These are phyloP conservation scores for Kwoniella sp. DNA, from an alignment of 768 basidiomycete genomes.

Conservation along the genomic window DNA sequence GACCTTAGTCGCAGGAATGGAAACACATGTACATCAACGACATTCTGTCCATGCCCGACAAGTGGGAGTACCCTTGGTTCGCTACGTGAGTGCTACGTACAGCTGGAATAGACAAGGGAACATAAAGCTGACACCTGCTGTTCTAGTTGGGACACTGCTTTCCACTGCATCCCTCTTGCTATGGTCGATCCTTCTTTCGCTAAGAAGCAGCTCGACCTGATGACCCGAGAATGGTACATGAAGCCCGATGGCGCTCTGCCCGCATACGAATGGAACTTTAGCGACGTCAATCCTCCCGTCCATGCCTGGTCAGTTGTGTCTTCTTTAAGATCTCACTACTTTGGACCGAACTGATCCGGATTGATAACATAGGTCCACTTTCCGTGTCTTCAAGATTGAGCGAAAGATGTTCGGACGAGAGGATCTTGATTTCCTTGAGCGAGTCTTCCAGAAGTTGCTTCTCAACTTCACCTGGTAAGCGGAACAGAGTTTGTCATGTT, in stretches of 20 bases:
- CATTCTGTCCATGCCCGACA: conserved; percentile 98
- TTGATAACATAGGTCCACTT: conserved; percentile 63
- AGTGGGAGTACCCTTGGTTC: conserved; percentile 99
- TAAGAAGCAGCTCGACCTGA: conserved; percentile 93
- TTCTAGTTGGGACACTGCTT: conserved; percentile 83
- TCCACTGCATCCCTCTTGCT: conserved; percentile 97
- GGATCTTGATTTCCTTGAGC: conserved; percentile 88
- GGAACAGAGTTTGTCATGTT: no score
- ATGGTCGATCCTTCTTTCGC: conserved; percentile 93
- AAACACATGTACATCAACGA: conserved; percentile 93
- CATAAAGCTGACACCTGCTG: conserved; percentile 2
- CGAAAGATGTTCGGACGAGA: conserved; percentile 89
- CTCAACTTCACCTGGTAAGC: conserved; percentile 94
- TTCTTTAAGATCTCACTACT: background rate
- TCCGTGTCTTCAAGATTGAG: conserved; percentile 99
- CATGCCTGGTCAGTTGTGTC: conserved; percentile 76
- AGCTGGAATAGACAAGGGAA: no score
- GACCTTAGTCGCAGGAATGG: conserved; percentile 69
- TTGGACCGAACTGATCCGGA: no score
- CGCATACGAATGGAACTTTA: conserved; percentile 99
- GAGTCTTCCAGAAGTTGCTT: conserved; percentile 96
- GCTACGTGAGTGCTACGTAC: conserved; percentile 67
- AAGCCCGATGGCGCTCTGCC: conserved; percentile 98
- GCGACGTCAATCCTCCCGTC: conserved; percentile 97
- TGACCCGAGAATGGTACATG: conserved; percentile 97